Percentiles rank a stretch among this genome's conserved stretches.
Conservation (phyloP, 1,284 basidiomycete species). For the Rhizoctonia solani region DNA sequence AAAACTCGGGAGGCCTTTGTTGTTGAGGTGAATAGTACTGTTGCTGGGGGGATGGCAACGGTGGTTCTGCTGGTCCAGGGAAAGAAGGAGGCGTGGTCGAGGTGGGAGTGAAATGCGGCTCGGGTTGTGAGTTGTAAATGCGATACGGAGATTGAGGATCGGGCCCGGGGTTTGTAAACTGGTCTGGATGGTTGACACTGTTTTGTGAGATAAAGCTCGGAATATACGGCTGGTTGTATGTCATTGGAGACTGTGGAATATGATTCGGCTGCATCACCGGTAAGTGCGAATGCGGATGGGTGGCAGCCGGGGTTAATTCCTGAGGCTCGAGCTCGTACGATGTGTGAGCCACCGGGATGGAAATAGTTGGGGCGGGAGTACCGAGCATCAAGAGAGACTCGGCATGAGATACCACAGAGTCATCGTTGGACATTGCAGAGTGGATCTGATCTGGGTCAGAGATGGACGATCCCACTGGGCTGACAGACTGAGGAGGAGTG, state of each 20-base stretch:
- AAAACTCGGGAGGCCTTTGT: neutral
- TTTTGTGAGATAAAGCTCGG: neutral
- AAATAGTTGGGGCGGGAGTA: neutral
- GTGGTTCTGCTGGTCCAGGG: neutral
- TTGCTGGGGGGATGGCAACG: neutral
- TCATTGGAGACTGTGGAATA: constrained; percentile 3
- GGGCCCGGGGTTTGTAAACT: neutral
- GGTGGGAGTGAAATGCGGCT: neutral
- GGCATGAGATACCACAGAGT: constrained; percentile 9
- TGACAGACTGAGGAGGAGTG: constrained; percentile 10
- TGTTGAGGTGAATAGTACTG: neutral
- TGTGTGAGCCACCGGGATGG: neutral
- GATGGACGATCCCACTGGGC: neutral
- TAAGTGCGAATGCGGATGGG: neutral
- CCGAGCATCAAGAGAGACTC: constrained; percentile 23
- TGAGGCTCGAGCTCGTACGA: constrained; percentile 11
- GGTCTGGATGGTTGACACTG: neutral
- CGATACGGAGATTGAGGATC: neutral
- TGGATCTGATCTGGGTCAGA: neutral
- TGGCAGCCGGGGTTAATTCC: neutral
- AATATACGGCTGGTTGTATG: constrained; percentile 2
- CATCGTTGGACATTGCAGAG: neutral
- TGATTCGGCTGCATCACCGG: constrained; percentile 2
- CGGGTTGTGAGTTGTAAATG: constrained; percentile 4
- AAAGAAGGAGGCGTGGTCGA: constrained; percentile 4